These are phyloP conservation scores for Domatiomyces catenatus DNA, from an alignment of 2,329 filamentous ascomycete species.

Conservation along the genomic window DNA sequence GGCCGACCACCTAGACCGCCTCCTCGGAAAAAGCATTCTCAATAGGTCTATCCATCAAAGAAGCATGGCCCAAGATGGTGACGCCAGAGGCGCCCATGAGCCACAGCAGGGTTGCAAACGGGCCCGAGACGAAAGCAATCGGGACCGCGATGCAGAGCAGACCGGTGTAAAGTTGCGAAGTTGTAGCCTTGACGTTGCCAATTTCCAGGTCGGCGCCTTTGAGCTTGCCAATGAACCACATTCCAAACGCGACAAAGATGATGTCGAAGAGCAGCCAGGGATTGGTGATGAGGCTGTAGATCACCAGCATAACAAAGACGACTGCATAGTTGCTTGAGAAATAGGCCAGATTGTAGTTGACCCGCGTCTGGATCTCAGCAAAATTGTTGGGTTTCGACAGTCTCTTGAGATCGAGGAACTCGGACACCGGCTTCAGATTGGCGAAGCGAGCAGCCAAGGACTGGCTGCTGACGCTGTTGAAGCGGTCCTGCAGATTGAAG, in stretches of 20 bases:
- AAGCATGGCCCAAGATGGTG: slow-evolving; percentile 83
- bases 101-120: slow-evolving; percentile 77
- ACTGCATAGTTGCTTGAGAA: slow-evolving; percentile 98
- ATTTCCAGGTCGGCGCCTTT: slow-evolving; percentile 78
- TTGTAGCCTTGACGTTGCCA: slow-evolving; percentile 65
- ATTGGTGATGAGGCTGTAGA: slow-evolving; percentile 90
- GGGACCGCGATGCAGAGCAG: slow-evolving; percentile 72
- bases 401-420: slow-evolving; percentile 94
- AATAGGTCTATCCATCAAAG: slow-evolving; percentile 95
- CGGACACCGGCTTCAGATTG: slow-evolving; percentile 77
- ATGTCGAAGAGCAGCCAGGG: slow-evolving; percentile 79
- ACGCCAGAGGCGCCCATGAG: slow-evolving; percentile 90
- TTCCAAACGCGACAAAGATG: slow-evolving; percentile 65
- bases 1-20: slow-evolving; percentile 99
- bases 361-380: slow-evolving; percentile 69
- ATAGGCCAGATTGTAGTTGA: slow-evolving; percentile 94
- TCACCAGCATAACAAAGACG: slow-evolving; percentile 84
- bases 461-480: slow-evolving; percentile 66
- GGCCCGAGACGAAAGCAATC: slow-evolving; percentile 69
- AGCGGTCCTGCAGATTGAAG: slow-evolving; percentile 71
- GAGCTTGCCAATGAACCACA: slow-evolving; percentile 84
- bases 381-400: slow-evolving; percentile 90
- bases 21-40: slow-evolving; percentile 99
- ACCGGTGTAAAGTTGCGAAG: slow-evolving; percentile 85
- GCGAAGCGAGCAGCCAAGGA: slow-evolving; percentile 70